Evolutionary conservation across 2,329 filamentous ascomycete species (phyloP).

Genomic region (Paraphoma sp.): DNA sequence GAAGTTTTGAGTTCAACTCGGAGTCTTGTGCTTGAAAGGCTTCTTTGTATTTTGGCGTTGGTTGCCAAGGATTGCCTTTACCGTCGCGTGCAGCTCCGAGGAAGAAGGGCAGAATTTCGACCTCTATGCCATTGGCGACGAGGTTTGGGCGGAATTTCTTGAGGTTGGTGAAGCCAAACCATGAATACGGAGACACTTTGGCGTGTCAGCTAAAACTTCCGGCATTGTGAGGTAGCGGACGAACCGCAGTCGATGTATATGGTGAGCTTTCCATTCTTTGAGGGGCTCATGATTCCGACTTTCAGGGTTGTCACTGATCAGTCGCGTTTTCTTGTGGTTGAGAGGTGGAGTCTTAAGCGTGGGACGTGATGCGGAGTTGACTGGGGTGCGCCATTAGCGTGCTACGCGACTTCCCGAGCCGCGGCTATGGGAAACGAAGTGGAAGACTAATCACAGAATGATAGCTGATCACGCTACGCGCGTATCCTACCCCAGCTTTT

Average conservation of each 20-base stretch:
- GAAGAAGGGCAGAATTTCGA: constrained; percentile 13
- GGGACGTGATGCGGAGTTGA: too few relatives aligned
- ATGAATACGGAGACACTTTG: constrained; percentile 15
- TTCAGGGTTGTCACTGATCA: neutral
- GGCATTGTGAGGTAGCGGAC: too few relatives aligned
- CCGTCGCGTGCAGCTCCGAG: constrained; percentile 13
- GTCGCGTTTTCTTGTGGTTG: too few relatives aligned
- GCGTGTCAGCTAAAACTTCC: too few relatives aligned
- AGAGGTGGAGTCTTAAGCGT: neutral
- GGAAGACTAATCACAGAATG: neutral
- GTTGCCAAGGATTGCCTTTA: constrained; percentile 8
- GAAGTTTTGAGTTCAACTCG: neutral
- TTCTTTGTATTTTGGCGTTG: constrained; percentile 1
- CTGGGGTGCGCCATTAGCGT: neutral
- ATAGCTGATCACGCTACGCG: neutral
- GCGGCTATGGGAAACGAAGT: neutral
- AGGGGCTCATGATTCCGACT: neutral
- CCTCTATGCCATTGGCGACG: constrained; percentile 6
- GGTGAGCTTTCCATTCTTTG: constrained; percentile 1
- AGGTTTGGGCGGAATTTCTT: constrained; percentile 8
- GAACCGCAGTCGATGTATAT: constrained; percentile 9
- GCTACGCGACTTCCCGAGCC: neutral
- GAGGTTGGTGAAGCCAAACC: constrained; percentile 14
- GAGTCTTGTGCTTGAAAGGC: constrained; percentile 5
- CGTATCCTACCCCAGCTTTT: neutral